A percentile compares a stretch with the other conserved stretches of the same genome.
Conservation (phyloP, 1,284 basidiomycete species). For the Leccinum fallax region DNA sequence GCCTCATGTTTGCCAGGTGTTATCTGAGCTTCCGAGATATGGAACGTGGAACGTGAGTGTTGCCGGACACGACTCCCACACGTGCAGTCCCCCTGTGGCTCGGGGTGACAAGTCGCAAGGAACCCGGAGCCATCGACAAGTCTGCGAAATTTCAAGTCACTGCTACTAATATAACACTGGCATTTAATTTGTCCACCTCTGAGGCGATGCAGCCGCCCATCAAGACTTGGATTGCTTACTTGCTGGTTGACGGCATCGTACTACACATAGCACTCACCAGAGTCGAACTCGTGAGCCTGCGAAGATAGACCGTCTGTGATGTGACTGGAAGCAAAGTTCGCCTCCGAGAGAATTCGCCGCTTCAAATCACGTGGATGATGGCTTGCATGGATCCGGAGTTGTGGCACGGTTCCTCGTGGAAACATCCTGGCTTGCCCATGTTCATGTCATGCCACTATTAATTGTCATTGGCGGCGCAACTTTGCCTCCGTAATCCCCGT, state of each 20-base stretch:
- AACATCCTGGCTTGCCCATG: not conserved
- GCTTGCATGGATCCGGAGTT: not conserved
- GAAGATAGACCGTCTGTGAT: not conserved
- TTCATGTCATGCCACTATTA: not conserved
- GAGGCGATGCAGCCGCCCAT: not conserved
- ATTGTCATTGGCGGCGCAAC: not conserved
- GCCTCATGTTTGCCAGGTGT: conserved; percentile 38
- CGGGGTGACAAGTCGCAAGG: not conserved
- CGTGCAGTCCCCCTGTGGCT: conserved; percentile 21
- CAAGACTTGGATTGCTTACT: not conserved
- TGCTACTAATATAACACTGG: not conserved
- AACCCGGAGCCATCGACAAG: not conserved
- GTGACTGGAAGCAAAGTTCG: not conserved
- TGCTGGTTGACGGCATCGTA: not conserved
- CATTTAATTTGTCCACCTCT: not conserved
- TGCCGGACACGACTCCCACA: conserved; percentile 22
- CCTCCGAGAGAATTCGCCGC: not conserved
- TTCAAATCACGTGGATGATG: not conserved
- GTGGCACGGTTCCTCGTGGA: not conserved
- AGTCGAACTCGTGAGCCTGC: not conserved
- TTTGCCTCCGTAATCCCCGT: not conserved
- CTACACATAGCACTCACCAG: not conserved
- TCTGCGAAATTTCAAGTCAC: not conserved
- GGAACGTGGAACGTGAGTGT: conserved; percentile 9
- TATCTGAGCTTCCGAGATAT: conserved; percentile 29